These are phyloP conservation scores for Pseudogymnoascus sp. DNA, from an alignment of 2,329 filamentous ascomycete species.

Conservation along the genomic window DNA sequence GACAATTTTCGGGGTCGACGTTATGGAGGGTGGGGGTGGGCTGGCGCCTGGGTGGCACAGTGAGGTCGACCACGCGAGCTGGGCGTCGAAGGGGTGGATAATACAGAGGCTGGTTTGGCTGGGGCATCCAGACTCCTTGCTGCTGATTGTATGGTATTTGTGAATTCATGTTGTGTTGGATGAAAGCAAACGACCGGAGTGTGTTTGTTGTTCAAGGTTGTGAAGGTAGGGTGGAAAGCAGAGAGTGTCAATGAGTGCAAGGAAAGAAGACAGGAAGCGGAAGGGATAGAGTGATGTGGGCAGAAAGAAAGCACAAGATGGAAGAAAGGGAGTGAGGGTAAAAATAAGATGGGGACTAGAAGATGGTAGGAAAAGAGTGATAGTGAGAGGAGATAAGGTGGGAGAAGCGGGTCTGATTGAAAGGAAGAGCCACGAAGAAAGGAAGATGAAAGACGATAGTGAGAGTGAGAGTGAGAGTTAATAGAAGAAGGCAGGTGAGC, in stretches of 20 bases:
- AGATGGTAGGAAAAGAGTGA: neutral
- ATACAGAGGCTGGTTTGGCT: neutral
- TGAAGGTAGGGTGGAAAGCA: neutral
- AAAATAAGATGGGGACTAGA: neutral
- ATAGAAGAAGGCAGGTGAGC: neutral
- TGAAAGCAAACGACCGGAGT: no score
- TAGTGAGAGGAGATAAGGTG: slow-evolving; percentile 12
- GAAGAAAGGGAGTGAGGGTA: neutral
- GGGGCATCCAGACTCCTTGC: neutral
- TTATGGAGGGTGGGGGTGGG: neutral
- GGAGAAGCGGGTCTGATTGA: slow-evolving; percentile 12
- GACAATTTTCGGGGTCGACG: neutral
- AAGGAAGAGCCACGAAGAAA: slow-evolving; percentile 14
- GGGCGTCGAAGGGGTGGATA: neutral
- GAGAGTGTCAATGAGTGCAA: neutral
- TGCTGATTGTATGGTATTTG: neutral
- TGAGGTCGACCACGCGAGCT: neutral
- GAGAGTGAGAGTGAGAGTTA: neutral
- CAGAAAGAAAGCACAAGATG: neutral
- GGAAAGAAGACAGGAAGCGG: neutral
- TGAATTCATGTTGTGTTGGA: neutral
- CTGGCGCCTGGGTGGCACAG: neutral
- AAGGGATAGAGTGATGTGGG: neutral
- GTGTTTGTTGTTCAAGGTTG: neutral
- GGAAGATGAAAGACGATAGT: neutral